Percentiles rank a stretch among this genome's conserved stretches.
Evolutionary conservation across 192 early-diverging fungal genomes (phyloP).

Genomic region (Coemansia sp.): DNA sequence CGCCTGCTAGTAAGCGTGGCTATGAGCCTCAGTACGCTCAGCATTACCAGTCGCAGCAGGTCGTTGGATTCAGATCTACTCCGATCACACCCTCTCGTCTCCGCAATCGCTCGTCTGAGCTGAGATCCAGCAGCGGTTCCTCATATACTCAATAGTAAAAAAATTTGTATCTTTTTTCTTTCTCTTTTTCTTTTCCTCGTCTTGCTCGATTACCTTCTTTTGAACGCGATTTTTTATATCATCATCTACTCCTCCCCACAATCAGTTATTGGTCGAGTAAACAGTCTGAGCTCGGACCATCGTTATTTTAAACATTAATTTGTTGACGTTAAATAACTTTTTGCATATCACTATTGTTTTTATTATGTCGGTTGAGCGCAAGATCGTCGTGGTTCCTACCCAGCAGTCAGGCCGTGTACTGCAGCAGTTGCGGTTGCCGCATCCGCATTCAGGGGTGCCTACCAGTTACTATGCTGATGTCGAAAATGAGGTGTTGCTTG

Average conservation of each 20-base stretch:
- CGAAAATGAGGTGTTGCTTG: conserved; percentile 19
- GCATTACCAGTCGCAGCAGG: conserved; percentile 22
- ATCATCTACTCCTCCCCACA: not conserved
- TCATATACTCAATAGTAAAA: conserved; percentile 13
- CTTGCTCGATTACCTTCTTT: conserved; percentile 2
- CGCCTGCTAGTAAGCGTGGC: not conserved
- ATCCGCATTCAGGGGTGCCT: conserved; percentile 20
- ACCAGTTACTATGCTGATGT: conserved; percentile 37
- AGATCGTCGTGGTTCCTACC: conserved; percentile 25
- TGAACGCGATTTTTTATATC: not conserved
- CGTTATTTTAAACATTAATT: not conserved
- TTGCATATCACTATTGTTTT: not conserved
- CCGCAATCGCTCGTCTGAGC: conserved; percentile 40
- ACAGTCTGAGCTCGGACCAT: not conserved
- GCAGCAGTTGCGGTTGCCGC: conserved; percentile 33
- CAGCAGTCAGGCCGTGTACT: conserved; percentile 17
- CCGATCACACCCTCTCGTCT: conserved; percentile 46
- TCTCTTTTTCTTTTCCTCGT: conserved; percentile 1
- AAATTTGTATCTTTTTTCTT: not conserved
- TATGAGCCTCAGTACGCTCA: not conserved
- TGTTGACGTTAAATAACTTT: not conserved
- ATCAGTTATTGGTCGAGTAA: not conserved
- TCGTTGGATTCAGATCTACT: conserved; percentile 17
- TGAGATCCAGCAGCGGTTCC: conserved; percentile 33
- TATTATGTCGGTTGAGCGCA: conserved; percentile 17